A percentile compares a stretch with the other conserved stretches of the same genome.
phyloP scores from a whole-genome alignment of 192 early-diverging fungal genomes.

The Lobosporangium transversale region DNA sequence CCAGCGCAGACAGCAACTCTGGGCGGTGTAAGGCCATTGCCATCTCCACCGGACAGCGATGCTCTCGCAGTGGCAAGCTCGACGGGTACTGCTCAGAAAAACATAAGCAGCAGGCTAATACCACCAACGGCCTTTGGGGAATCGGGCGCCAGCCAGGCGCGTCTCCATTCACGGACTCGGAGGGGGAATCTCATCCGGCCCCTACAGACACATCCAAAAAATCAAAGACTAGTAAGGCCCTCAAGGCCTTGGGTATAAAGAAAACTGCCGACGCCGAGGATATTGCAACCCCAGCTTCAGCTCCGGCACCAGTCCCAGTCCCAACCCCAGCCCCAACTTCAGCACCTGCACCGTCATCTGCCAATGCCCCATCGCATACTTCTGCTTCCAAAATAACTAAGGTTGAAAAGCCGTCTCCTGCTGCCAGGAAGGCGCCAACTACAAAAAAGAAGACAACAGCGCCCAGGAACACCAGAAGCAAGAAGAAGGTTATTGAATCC shows the following conservation, averaged over 20 bases:
- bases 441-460: constrained; percentile 6
- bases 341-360: neutral
- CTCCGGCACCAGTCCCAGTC: constrained; percentile 2
- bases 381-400: constrained; percentile 5
- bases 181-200: neutral
- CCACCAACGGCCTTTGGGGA: constrained; percentile 1
- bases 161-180: constrained; percentile 17
- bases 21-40: constrained; percentile 46
- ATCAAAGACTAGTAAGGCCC: constrained; percentile 20
- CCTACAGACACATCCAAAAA: neutral
- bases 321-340: constrained; percentile 6
- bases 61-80: constrained; percentile 32
- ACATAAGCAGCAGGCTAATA: constrained; percentile 31
- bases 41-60: constrained; percentile 32
- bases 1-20: constrained; percentile 1
- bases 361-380: too few relatives aligned
- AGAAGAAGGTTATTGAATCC: constrained; percentile 21
- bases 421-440: constrained; percentile 14
- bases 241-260: constrained; percentile 15
- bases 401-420: constrained; percentile 8
- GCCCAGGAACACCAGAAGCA: constrained; percentile 7
- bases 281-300: neutral
- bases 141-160: constrained; percentile 1
- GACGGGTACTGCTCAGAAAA: constrained; percentile 49
- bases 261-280: constrained; percentile 16